These are phyloP conservation scores for Leishmania guyanensis DNA, from an alignment of 208 protist genomes.

Conservation along the genomic window DNA sequence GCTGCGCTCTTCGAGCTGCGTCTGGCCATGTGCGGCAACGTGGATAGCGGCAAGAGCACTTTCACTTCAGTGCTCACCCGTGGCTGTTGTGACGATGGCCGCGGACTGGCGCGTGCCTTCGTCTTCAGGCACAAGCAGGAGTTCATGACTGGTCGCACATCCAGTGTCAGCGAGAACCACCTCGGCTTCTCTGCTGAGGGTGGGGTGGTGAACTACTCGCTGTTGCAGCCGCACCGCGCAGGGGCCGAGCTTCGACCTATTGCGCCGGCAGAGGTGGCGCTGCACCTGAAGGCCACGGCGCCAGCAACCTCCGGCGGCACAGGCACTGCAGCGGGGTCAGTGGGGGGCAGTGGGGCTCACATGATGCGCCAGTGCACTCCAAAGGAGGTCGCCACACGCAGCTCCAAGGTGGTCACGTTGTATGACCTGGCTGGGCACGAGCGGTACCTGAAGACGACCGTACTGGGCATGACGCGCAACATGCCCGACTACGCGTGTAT, in stretches of 20 bases:
- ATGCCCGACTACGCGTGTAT: slow-evolving; percentile 96
- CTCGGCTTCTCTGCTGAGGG: slow-evolving; percentile 94
- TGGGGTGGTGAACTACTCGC: slow-evolving; percentile 91
- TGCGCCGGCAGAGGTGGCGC: slow-evolving; percentile 13
- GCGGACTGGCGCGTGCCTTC: slow-evolving; percentile 81
- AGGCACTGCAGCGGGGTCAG: background rate
- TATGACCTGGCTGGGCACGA: slow-evolving; percentile 98
- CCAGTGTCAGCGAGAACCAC: slow-evolving; percentile 95
- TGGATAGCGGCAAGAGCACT: slow-evolving; percentile 94
- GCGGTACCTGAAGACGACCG: slow-evolving; percentile 98
- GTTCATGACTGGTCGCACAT: slow-evolving; percentile 94
- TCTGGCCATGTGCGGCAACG: slow-evolving; percentile 93
- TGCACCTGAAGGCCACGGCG: slow-evolving; percentile 1
- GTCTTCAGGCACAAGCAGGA: slow-evolving; percentile 97
- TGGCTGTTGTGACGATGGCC: slow-evolving; percentile 89
- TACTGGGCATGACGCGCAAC: slow-evolving; percentile 97
- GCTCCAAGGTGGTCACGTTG: slow-evolving; percentile 95
- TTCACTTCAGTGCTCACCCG: slow-evolving; percentile 91
- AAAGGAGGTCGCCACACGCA: slow-evolving; percentile 78
- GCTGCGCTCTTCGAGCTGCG: slow-evolving; percentile 79
- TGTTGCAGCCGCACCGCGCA: slow-evolving; percentile 22
- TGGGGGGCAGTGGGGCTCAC: slow-evolving; percentile 1
- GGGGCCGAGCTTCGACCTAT: slow-evolving; percentile 19
- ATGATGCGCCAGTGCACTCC: slow-evolving; percentile 45
- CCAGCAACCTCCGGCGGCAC: background rate